Conservation (phyloP, 306 rosid genomes). For the Medicago lupulina region DNA sequence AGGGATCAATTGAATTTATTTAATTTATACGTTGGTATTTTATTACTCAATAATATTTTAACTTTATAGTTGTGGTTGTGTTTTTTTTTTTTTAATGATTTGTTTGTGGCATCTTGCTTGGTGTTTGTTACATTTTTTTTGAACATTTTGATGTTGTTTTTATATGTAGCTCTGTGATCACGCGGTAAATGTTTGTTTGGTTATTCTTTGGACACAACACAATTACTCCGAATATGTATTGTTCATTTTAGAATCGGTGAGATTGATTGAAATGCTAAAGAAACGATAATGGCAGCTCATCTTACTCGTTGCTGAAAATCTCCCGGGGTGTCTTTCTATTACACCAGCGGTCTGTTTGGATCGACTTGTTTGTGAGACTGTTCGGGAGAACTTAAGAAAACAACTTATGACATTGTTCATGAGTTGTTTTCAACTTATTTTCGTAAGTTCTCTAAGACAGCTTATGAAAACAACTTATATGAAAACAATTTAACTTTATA, state of each 20-base stretch:
- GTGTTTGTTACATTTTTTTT: slow-evolving; percentile 3
- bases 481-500: too few relatives aligned
- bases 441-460: too few relatives aligned
- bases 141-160: background rate
- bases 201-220: background rate
- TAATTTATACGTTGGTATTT: background rate
- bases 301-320: background rate
- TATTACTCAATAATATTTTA: background rate
- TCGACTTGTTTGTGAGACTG: too few relatives aligned
- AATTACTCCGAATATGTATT: background rate
- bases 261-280: background rate
- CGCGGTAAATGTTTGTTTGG: background rate
- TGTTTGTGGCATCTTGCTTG: slow-evolving; percentile 29
- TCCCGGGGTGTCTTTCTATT: background rate
- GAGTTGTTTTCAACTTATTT: too few relatives aligned
- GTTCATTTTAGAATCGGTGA: background rate
- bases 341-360: background rate
- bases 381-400: too few relatives aligned
- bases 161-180: background rate
- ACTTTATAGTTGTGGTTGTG: slow-evolving; percentile 14
- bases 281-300: background rate
- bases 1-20: background rate
- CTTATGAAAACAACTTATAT: too few relatives aligned
- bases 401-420: too few relatives aligned
- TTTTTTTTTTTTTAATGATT: slow-evolving; percentile 12